Conservation (phyloP, 2,329 filamentous ascomycete genomes). For the Diplodia sapinea region DNA sequence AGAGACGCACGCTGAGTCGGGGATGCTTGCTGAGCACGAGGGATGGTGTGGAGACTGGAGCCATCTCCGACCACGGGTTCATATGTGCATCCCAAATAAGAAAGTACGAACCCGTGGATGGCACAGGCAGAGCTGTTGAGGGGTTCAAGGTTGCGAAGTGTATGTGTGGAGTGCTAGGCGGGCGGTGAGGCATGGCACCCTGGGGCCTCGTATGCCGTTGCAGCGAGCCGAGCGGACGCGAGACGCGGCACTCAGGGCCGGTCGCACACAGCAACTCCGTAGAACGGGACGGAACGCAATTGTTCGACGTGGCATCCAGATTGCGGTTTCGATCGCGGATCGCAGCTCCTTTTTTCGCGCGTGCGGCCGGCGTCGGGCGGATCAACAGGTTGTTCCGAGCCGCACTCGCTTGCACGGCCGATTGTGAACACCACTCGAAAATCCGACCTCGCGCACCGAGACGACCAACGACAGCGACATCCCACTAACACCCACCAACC, state of each 20-base stretch:
- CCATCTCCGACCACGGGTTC: neutral
- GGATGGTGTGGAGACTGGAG: neutral
- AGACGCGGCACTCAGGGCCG: neutral
- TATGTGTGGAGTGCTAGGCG: neutral
- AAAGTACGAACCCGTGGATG: neutral
- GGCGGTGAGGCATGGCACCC: neutral
- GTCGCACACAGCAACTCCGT: neutral
- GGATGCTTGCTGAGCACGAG: neutral
- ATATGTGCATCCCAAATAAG: neutral
- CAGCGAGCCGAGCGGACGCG: neutral
- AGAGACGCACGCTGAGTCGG: neutral
- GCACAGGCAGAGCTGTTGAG: neutral
- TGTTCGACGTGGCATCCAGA: slow-evolving; percentile 13
- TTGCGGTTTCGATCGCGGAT: slow-evolving; percentile 8
- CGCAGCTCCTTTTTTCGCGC: slow-evolving; percentile 21
- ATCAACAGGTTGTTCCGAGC: slow-evolving; percentile 9
- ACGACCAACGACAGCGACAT: slow-evolving; percentile 32
- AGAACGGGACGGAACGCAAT: neutral
- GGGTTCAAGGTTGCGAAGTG: neutral
- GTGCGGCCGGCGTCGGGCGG: slow-evolving; percentile 24
- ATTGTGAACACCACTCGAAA: slow-evolving; percentile 26
- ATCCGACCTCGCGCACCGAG: slow-evolving; percentile 29
- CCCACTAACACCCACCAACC: slow-evolving; percentile 31
- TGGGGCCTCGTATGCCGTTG: neutral
- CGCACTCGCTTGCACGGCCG: slow-evolving; percentile 29